Percentiles rank a stretch among this genome's conserved stretches.
Evolutionary conservation across 1,284 basidiomycete species (phyloP).

Genomic region (Ganoderma sinense): DNA sequence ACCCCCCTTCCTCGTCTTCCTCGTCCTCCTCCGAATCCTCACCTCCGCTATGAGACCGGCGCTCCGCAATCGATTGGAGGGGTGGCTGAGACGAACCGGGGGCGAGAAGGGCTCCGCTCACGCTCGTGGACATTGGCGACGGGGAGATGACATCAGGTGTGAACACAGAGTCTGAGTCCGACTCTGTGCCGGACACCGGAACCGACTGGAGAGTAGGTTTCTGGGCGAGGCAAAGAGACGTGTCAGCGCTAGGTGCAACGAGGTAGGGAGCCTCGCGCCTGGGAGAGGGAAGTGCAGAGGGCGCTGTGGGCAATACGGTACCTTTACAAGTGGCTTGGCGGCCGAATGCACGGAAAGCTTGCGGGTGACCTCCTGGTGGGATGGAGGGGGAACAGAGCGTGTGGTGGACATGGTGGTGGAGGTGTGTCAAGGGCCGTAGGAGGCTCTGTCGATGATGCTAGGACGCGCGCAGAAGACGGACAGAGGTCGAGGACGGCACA

Average conservation of each 20-base stretch:
- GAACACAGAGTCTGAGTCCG: constrained; percentile 83
- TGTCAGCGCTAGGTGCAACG: constrained; percentile 14
- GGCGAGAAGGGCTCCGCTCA: constrained; percentile 27
- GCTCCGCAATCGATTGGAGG: constrained; percentile 79
- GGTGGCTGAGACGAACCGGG: constrained; percentile 51
- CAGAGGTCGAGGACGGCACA: constrained; percentile 23
- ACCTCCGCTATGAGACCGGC: constrained; percentile 72
- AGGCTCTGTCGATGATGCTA: constrained; percentile 22
- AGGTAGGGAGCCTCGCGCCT: neutral
- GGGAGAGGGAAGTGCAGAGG: constrained; percentile 15
- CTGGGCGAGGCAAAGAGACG: constrained; percentile 21
- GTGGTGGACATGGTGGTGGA: constrained; percentile 34
- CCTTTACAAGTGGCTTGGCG: constrained; percentile 49
- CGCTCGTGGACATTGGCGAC: constrained; percentile 35
- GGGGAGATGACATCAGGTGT: constrained; percentile 58
- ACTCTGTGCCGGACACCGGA: constrained; percentile 80
- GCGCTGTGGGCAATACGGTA: constrained; percentile 34
- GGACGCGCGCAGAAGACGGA: constrained; percentile 33
- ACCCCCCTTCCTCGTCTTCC: constrained; percentile 65
- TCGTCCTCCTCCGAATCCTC: constrained; percentile 78
- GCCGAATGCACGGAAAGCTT: constrained; percentile 82
- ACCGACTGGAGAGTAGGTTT: constrained; percentile 43
- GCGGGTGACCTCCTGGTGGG: constrained; percentile 85
- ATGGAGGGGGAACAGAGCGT: constrained; percentile 75
- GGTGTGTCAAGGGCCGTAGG: constrained; percentile 11